These are phyloP conservation scores for Trichosporon inkin DNA, from an alignment of 1,284 basidiomycete species.

Conservation along the genomic window DNA sequence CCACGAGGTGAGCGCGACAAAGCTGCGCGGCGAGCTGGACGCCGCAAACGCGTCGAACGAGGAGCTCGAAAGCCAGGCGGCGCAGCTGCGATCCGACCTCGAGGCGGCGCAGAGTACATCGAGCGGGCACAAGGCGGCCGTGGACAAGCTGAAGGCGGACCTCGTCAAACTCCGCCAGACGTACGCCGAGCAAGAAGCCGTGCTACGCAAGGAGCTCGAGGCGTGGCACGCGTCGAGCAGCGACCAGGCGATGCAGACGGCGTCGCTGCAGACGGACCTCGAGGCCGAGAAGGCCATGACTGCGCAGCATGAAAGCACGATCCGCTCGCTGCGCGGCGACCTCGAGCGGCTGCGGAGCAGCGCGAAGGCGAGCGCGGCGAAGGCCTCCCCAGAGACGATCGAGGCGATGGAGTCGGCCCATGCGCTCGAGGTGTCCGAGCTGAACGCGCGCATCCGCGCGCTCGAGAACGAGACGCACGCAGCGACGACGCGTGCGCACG, in stretches of 20 bases:
- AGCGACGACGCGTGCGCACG: conserved; percentile 64
- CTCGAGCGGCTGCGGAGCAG: not conserved
- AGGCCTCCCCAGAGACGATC: conserved; percentile 12
- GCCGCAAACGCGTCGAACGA: not conserved
- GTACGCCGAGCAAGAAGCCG: not conserved
- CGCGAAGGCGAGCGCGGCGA: not conserved
- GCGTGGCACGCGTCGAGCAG: not conserved
- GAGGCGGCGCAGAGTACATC: conserved; percentile 10
- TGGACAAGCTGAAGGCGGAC: conserved; percentile 8
- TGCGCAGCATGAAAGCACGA: conserved; percentile 1
- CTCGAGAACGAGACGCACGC: conserved; percentile 69
- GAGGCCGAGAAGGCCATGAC: conserved; percentile 1
- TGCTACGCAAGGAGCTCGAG: not conserved
- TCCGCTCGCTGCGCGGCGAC: not conserved
- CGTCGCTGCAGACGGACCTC: conserved; percentile 4
- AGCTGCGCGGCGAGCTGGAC: conserved; percentile 12
- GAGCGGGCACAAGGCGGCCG: conserved; percentile 15
- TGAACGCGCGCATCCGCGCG: conserved; percentile 68
- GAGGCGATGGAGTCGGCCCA: conserved; percentile 59
- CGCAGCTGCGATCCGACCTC: conserved; percentile 13
- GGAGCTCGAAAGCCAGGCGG: conserved; percentile 10
- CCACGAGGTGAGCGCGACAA: not conserved
- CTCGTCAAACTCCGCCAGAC: conserved; percentile 11
- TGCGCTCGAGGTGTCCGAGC: conserved; percentile 68
- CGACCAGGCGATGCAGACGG: not conserved